phyloP scores from a whole-genome alignment of 73 alveolate genomes.

The Tetrahymena thermophila region DNA sequence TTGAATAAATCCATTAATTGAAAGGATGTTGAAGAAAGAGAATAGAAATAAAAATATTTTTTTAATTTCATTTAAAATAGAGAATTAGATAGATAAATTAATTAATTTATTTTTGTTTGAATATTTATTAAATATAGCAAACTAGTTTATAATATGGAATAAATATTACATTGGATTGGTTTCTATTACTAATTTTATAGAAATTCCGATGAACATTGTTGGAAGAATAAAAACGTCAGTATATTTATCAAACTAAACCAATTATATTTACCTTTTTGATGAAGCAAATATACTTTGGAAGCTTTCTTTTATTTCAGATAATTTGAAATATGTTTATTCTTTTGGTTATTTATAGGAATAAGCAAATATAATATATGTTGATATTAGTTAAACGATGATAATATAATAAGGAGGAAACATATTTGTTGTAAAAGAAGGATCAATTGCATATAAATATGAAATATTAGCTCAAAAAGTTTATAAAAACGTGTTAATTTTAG shows the following conservation, averaged over 20 bases:
- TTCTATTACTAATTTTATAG: background rate
- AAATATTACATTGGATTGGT: background rate
- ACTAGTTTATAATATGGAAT: background rate
- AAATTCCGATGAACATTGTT: background rate
- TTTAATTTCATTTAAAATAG: too few species aligned
- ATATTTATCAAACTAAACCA: background rate
- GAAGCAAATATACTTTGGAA: background rate
- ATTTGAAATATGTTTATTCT: background rate
- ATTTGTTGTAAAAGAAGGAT: background rate
- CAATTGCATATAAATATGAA: background rate
- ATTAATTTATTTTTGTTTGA: background rate
- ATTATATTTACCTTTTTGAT: background rate
- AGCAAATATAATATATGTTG: background rate
- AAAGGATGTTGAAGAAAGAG: too few species aligned
- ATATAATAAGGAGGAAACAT: background rate
- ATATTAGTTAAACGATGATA: background rate
- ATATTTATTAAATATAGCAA: background rate
- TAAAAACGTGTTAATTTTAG: background rate
- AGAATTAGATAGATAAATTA: too few species aligned
- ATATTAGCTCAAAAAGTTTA: background rate
- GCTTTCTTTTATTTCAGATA: background rate
- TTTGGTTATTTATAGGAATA: background rate
- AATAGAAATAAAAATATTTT: too few species aligned
- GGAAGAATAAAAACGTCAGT: background rate
- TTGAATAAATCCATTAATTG: too few species aligned